A percentile compares a stretch with the other conserved stretches of the same genome.
These are phyloP conservation scores for Bidens hawaiensis DNA, from an alignment of 140 eudicot species.

Conservation along the genomic window DNA sequence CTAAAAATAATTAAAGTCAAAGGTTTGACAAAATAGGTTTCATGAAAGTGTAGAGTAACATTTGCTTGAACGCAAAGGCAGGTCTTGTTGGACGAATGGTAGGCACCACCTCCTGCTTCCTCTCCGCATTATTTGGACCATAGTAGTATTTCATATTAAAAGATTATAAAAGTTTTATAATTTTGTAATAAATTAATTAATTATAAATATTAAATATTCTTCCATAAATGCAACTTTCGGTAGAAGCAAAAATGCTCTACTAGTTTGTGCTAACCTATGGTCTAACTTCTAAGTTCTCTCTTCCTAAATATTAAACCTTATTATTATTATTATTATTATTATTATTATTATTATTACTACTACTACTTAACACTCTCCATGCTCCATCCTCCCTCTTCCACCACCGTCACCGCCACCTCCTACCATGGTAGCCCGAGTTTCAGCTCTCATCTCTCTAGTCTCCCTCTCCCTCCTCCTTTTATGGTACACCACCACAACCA, in stretches of 20 bases:
- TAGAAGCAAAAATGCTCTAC: slow-evolving; percentile 18
- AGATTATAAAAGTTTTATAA: no score
- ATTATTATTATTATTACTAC: no score
- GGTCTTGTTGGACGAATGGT: slow-evolving; percentile 39
- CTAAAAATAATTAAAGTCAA: slow-evolving; percentile 21
- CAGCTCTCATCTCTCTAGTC: slow-evolving; percentile 16
- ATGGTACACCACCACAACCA: slow-evolving; percentile 21
- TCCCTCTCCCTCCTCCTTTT: slow-evolving; percentile 16
- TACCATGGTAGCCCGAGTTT: slow-evolving; percentile 29
- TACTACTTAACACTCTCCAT: slow-evolving; percentile 18
- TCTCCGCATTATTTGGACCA: slow-evolving; percentile 45
- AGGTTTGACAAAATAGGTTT: slow-evolving; percentile 21
- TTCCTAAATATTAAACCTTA: slow-evolving; percentile 18
- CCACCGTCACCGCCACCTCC: slow-evolving; percentile 23
- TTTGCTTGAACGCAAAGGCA: slow-evolving; percentile 41
- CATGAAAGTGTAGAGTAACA: slow-evolving; percentile 32
- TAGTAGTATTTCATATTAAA: not conserved
- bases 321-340: slow-evolving; percentile 9
- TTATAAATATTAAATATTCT: slow-evolving; percentile 21
- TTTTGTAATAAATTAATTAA: no score
- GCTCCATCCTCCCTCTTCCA: slow-evolving; percentile 20
- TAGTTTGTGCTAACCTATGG: slow-evolving; percentile 25
- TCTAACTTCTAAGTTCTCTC: slow-evolving; percentile 27
- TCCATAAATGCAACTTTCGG: slow-evolving; percentile 15
- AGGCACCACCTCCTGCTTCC: slow-evolving; percentile 35